A percentile compares a stretch with the other conserved stretches of the same genome.
Conservation (phyloP, 352 stramenopile genomes). For the Pythium rishiriense region DNA sequence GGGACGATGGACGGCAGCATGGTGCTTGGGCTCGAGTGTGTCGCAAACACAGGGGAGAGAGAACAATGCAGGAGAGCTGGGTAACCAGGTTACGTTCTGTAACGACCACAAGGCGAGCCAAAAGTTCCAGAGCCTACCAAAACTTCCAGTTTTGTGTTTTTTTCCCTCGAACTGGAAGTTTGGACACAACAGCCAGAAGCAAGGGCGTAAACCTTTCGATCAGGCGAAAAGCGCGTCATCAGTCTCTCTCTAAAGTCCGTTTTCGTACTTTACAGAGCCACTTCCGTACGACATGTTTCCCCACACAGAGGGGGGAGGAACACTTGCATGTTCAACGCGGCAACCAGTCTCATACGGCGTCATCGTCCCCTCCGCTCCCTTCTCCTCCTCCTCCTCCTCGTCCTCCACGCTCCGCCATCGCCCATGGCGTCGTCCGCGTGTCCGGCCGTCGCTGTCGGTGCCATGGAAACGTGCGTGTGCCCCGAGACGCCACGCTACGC, state of each 20-base stretch:
- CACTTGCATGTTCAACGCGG: constrained; percentile 17
- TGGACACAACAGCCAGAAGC: too few relatives aligned
- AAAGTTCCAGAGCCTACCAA: too few relatives aligned
- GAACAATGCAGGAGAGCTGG: not conserved
- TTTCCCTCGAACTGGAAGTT: not conserved
- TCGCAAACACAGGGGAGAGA: not conserved
- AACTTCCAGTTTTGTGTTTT: not conserved
- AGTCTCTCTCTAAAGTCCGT: not conserved
- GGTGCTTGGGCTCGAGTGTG: too few relatives aligned
- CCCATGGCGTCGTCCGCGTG: not conserved
- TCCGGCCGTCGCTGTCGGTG: not conserved
- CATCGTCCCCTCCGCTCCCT: not conserved
- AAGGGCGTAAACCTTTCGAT: not conserved
- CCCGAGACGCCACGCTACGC: constrained; percentile 24
- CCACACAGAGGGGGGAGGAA: not conserved
- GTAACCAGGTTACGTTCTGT: too few relatives aligned
- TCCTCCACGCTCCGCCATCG: not conserved
- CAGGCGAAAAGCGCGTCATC: not conserved
- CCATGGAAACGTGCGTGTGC: not conserved
- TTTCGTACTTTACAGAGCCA: constrained; percentile 5
- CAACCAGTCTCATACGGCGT: constrained; percentile 5
- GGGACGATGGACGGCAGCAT: constrained; percentile 77
- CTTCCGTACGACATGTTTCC: not conserved
- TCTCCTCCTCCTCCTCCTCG: not conserved
- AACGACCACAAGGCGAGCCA: too few relatives aligned